phyloP scores from a whole-genome alignment of 1,284 basidiomycete species.

The Cutaneotrichosporon mucoides region DNA sequence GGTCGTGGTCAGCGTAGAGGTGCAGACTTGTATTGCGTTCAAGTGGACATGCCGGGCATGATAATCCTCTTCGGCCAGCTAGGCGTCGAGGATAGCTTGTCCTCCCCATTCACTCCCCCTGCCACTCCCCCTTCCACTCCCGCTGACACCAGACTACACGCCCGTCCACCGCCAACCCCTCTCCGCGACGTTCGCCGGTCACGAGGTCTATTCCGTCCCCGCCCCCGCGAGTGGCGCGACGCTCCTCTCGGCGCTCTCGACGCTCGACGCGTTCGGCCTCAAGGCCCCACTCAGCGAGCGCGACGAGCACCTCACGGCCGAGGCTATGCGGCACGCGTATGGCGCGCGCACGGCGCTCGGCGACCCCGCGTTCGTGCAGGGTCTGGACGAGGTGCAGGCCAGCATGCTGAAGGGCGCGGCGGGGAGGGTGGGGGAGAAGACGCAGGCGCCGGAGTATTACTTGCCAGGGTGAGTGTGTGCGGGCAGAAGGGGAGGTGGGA shows the following conservation, averaged over 20 bases:
- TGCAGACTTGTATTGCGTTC: no score
- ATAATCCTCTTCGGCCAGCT: no score
- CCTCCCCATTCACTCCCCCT: no score
- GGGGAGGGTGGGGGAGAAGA: background rate
- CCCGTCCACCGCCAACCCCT: constrained; percentile 29
- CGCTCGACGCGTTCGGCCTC: constrained; percentile 23
- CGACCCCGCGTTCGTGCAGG: constrained; percentile 37
- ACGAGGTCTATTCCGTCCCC: constrained; percentile 32
- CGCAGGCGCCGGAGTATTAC: constrained; percentile 6
- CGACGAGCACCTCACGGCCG: constrained; percentile 33
- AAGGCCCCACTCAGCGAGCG: constrained; percentile 13
- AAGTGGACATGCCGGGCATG: no score
- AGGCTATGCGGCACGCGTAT: constrained; percentile 37
- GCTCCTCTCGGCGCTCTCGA: constrained; percentile 35
- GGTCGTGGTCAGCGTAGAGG: no score
- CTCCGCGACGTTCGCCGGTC: constrained; percentile 24
- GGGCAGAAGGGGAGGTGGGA: no score
- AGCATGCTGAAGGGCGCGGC: constrained; percentile 18
- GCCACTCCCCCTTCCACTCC: no score
- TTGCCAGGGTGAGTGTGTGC: background rate
- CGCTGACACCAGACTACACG: constrained; percentile 27
- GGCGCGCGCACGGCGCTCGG: constrained; percentile 39
- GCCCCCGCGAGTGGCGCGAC: constrained; percentile 43
- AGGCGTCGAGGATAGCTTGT: no score
- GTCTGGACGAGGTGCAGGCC: constrained; percentile 24